phyloP scores from a whole-genome alignment of 2,329 filamentous ascomycete species.

The Macrophomina pseudophaseolina region DNA sequence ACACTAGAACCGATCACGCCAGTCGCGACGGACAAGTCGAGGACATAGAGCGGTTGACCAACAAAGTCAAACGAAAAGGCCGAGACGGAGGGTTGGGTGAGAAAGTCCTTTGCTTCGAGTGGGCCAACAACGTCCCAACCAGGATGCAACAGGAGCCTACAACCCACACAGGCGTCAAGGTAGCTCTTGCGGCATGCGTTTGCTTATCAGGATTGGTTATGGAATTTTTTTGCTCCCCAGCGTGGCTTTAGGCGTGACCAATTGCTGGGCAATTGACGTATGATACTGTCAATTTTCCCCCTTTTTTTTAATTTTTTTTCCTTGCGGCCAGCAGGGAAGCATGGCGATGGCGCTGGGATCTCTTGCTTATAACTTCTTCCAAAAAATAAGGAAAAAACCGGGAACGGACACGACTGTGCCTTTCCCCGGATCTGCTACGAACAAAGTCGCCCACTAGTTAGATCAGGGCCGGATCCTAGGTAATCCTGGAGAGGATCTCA shows the following conservation, averaged over 20 bases:
- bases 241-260: no score
- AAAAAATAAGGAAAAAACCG: constrained; percentile 6
- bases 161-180: no score
- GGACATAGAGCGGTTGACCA: constrained; percentile 32
- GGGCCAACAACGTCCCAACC: no score
- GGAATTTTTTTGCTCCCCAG: no score
- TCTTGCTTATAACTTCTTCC: neutral
- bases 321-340: neutral
- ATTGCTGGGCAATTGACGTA: no score
- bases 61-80: constrained; percentile 25
- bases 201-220: no score
- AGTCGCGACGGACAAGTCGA: constrained; percentile 14
- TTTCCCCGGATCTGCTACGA: constrained; percentile 1
- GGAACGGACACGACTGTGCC: neutral
- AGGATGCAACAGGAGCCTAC: no score
- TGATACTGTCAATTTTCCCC: no score
- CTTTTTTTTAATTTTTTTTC: no score
- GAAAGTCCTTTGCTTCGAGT: no score
- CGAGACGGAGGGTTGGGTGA: constrained; percentile 22
- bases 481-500: constrained; percentile 9
- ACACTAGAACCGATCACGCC: neutral
- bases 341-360: neutral
- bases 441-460: neutral
- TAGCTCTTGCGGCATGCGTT: no score
- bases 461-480: neutral